A percentile compares a stretch with the other conserved stretches of the same genome.
These are phyloP conservation scores for Jatropha curcas DNA, from an alignment of 345 rosid genomes.

Conservation along the genomic window DNA sequence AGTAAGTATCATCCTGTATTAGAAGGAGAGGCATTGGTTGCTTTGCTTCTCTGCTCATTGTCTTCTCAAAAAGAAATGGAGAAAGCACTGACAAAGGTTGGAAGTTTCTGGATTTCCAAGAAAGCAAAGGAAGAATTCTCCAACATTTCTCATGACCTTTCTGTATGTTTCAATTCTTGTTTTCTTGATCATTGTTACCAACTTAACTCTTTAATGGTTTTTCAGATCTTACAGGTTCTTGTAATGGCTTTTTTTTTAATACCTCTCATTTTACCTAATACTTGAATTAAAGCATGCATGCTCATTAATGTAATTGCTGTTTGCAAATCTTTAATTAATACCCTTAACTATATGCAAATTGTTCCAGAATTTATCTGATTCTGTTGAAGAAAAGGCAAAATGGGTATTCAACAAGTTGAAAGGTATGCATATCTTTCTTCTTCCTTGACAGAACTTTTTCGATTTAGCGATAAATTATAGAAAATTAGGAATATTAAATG, in stretches of 20 bases:
- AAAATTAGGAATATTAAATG: too few species aligned
- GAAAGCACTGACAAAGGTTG: conserved; percentile 78
- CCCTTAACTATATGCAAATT: background rate
- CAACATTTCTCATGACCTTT: conserved; percentile 72
- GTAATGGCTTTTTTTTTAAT: background rate
- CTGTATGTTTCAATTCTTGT: conserved; percentile 38
- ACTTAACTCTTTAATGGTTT: too few species aligned
- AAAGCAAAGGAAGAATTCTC: conserved; percentile 89
- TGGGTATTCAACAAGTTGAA: conserved; percentile 95
- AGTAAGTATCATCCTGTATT: too few species aligned
- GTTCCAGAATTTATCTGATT: conserved; percentile 67
- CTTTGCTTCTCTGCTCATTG: too few species aligned
- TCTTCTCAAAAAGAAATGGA: conserved; percentile 72
- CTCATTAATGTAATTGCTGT: background rate
- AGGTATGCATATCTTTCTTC: conserved; percentile 38
- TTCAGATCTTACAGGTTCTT: background rate
- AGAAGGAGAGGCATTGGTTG: too few species aligned
- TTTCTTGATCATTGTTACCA: background rate
- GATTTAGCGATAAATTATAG: background rate
- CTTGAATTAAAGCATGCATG: too few species aligned
- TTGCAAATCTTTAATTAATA: background rate
- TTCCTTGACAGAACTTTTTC: background rate
- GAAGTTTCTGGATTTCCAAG: conserved; percentile 87
- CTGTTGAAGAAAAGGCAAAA: conserved; percentile 96
- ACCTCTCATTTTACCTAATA: too few species aligned